phyloP scores from a whole-genome alignment of 2,329 filamentous ascomycete species.

The Ploettnerulaceae sp. region DNA sequence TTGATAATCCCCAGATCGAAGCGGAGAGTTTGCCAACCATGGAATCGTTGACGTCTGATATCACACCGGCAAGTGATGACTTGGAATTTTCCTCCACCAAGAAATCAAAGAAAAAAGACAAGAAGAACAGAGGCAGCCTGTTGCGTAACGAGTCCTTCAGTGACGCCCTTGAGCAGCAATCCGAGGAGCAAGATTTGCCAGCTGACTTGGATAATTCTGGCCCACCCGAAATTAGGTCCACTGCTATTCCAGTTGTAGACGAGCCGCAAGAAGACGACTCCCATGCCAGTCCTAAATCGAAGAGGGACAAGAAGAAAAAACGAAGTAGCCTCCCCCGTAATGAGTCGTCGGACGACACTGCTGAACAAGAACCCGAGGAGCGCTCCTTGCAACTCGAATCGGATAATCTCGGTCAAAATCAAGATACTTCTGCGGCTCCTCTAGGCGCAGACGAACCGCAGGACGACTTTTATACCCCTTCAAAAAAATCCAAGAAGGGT shows the following conservation, averaged over 20 bases:
- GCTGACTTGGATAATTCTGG: neutral
- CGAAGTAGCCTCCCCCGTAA: constrained; percentile 13
- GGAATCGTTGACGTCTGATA: no score
- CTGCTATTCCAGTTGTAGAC: neutral
- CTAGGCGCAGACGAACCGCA: constrained; percentile 3
- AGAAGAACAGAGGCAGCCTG: constrained; percentile 10
- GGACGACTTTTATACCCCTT: constrained; percentile 17
- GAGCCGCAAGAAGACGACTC: neutral
- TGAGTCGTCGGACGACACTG: constrained; percentile 9
- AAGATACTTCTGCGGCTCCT: neutral
- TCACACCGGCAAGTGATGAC: constrained; percentile 16
- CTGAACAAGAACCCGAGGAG: constrained; percentile 6
- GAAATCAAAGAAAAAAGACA: constrained; percentile 16
- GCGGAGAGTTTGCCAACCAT: neutral
- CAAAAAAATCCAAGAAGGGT: constrained; percentile 16
- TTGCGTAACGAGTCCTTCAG: neutral
- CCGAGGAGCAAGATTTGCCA: neutral
- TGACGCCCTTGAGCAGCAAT: neutral
- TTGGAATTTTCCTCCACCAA: constrained; percentile 13
- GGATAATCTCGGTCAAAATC: no score
- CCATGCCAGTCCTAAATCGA: constrained; percentile 12
- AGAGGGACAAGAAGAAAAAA: constrained; percentile 23
- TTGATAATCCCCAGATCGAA: neutral
- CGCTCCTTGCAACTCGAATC: no score
- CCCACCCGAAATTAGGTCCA: neutral